Evolutionary conservation across 2,329 filamentous ascomycete genomes (phyloP), one percentile per base, ranked within the genome.

Genomic region (Alternaria panax): DNA sequence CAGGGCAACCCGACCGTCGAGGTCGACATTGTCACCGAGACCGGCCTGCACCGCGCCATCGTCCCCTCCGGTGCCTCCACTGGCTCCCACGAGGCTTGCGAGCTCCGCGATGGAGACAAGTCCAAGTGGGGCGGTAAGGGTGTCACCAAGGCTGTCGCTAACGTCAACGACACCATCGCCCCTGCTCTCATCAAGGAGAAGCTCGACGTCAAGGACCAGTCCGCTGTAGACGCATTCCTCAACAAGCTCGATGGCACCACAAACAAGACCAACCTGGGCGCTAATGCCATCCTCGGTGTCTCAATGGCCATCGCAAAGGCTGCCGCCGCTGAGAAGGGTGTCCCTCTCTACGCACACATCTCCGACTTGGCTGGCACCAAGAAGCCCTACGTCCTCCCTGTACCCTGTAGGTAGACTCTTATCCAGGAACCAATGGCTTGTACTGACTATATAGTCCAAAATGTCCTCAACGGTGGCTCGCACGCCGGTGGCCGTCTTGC

Each of bases 21-120:
- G 87, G 94, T 98, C 77, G 94, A 97, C 81, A 88, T 97, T 75
- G 91, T 96, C 84, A 97, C 93, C 74, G 92, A 96, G 85, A 96
- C 91, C 75, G 94, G 94, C 78, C 90, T 98, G 67, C 93, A 97
- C 89, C 93, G 94, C 79, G 93, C 94, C 80, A 97, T 97, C 80
- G 94, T 98, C 66, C 94, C 94, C 76, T 97, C 93, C 70, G 94
- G 94, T 81, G 94, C 94, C 77, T 97, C 94, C 75, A 97, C 93
- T 76, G 78, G 82, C 67, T 82, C 81, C 59, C 81, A 84, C 75
- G 82, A 84, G 73, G 82, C 82, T 51, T 83, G 81, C 75, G 82
- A 84, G 74, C 81, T 84, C 67, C 81, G 82, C 62, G 85, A 87
- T 75, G 80, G 80, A 47, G 81, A 85, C 77, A 82, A 83, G 75